Evolutionary conservation across 331 rosid genomes (phyloP).

Genomic region (Prunus yedoensis): DNA sequence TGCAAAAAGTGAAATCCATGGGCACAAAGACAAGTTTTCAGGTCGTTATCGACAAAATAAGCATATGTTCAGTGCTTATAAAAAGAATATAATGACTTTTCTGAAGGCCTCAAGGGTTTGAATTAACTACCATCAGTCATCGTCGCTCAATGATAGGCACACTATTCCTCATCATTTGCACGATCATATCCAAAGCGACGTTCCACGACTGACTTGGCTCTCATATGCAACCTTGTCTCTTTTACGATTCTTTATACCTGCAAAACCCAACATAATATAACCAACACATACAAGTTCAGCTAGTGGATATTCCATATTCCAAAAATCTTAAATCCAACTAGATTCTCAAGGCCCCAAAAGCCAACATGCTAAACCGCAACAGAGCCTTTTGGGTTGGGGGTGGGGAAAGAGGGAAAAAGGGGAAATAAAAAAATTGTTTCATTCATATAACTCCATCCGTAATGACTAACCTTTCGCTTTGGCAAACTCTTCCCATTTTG

Average conservation of each 20-base stretch:
- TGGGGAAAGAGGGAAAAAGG: too few relatives aligned
- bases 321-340: neutral
- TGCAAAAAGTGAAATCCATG: conserved; percentile 32
- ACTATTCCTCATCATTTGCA: conserved; percentile 80
- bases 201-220: conserved; percentile 71
- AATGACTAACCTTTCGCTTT: conserved; percentile 61
- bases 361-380: neutral
- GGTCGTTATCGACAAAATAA: neutral
- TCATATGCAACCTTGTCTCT: conserved; percentile 69
- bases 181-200: conserved; percentile 78
- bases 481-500: conserved; percentile 88
- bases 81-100: neutral
- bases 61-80: neutral
- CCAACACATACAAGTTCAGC: neutral
- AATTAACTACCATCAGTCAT: conserved; percentile 64
- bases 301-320: neutral
- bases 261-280: conserved; percentile 17
- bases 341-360: neutral
- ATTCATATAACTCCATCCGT: neutral
- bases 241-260: conserved; percentile 74
- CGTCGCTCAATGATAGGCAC: conserved; percentile 89
- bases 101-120: neutral
- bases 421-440: neutral
- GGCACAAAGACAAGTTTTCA: neutral
- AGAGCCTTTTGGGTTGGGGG: neutral